Percentiles rank a stretch among this genome's conserved stretches.
phyloP scores from a whole-genome alignment of 768 basidiomycete species.

The Glaciozyma antarctica region DNA sequence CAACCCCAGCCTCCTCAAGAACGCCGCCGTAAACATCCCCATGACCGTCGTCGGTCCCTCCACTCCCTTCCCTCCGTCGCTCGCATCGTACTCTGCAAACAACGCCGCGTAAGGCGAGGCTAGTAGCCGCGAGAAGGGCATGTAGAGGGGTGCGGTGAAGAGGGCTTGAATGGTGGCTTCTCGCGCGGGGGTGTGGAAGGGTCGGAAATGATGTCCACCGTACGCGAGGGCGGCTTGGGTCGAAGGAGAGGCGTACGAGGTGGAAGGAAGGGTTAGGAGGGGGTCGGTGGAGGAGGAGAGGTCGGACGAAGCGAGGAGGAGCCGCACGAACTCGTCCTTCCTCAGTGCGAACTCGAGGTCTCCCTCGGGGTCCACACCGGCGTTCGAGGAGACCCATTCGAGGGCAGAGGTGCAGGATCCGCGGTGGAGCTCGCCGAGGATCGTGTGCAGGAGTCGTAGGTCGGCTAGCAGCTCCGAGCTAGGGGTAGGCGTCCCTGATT shows the following conservation, averaged over 20 bases:
- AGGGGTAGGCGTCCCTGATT: slow-evolving; percentile 55
- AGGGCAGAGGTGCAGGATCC: slow-evolving; percentile 53
- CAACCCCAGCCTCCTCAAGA: slow-evolving; percentile 76
- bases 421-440: slow-evolving; percentile 25
- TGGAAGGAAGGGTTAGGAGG: not conserved
- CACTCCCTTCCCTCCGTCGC: not conserved
- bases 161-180: slow-evolving; percentile 59
- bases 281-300: slow-evolving; percentile 8
- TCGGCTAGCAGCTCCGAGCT: slow-evolving; percentile 50
- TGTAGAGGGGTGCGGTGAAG: slow-evolving; percentile 58
- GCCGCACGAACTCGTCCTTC: slow-evolving; percentile 75
- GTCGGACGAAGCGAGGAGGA: slow-evolving; percentile 44
- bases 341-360: slow-evolving; percentile 79
- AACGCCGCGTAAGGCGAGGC: slow-evolving; percentile 67
- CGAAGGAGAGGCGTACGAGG: not conserved
- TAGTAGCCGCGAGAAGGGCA: slow-evolving; percentile 59
- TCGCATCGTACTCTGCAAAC: not conserved
- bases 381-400: slow-evolving; percentile 63
- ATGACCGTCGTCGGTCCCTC: not conserved
- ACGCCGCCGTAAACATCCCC: slow-evolving; percentile 71
- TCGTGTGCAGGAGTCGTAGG: slow-evolving; percentile 38
- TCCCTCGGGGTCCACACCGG: slow-evolving; percentile 41
- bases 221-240: slow-evolving; percentile 55
- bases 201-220: slow-evolving; percentile 55
- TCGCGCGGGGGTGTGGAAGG: slow-evolving; percentile 54